These are phyloP conservation scores for Paecilomyces variotii DNA, from an alignment of 2,329 filamentous ascomycete genomes.

Conservation along the genomic window DNA sequence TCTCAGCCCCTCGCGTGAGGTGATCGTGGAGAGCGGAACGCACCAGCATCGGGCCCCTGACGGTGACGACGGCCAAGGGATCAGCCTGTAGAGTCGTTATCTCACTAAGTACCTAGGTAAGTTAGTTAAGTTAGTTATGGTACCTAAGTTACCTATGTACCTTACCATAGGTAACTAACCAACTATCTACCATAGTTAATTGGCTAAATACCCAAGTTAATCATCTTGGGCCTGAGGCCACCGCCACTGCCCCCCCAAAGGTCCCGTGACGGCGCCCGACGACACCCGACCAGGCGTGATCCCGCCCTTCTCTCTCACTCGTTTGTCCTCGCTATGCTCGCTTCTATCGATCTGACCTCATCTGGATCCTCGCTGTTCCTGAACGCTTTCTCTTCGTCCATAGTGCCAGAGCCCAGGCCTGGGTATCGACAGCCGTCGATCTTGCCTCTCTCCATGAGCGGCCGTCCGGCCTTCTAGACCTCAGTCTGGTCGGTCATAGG, in stretches of 20 bases:
- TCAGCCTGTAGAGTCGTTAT: neutral
- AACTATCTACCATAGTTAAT: neutral
- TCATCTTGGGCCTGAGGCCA: neutral
- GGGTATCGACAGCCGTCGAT: conserved; percentile 10
- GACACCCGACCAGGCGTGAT: neutral
- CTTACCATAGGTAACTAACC: too few species aligned
- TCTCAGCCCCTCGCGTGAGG: neutral
- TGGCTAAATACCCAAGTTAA: neutral
- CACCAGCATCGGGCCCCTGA: neutral
- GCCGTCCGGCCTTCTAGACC: conserved; percentile 16
- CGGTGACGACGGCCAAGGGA: neutral
- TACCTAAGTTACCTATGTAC: too few species aligned
- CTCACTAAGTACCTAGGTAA: neutral
- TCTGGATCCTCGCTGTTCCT: neutral
- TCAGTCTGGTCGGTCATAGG: conserved; percentile 27
- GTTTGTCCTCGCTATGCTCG: neutral
- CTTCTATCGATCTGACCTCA: neutral
- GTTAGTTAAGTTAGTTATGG: too few species aligned
- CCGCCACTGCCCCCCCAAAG: neutral
- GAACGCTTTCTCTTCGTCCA: conserved; percentile 1
- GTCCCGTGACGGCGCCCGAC: neutral
- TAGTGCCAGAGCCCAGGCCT: conserved; percentile 7
- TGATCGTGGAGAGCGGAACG: neutral
- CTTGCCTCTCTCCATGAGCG: conserved; percentile 25
- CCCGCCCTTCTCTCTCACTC: neutral